Conservation (phyloP, 1,284 basidiomycete species). For the Ustilago xerochloae region DNA sequence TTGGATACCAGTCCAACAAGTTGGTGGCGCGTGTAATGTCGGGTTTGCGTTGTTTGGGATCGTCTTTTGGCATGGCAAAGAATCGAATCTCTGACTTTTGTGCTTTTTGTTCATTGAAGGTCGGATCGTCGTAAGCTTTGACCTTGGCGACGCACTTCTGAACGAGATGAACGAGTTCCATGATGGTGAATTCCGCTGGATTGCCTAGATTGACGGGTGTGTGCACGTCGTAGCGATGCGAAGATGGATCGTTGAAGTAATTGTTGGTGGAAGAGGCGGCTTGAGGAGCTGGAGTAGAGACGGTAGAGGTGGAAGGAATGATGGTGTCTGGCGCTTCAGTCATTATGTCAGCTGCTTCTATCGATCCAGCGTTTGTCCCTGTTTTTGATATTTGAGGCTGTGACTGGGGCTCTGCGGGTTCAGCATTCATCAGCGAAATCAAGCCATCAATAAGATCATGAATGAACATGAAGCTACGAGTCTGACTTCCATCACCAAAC, state of each 20-base stretch:
- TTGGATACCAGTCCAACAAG: conserved; percentile 88
- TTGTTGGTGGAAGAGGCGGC: neutral
- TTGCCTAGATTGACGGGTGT: conserved; percentile 90
- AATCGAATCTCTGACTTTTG: conserved; percentile 56
- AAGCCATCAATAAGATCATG: conserved; percentile 74
- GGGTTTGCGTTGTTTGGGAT: conserved; percentile 91
- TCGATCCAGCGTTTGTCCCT: too few relatives aligned
- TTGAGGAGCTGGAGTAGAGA: conserved; percentile 9
- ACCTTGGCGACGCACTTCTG: conserved; percentile 55
- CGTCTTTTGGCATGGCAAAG: conserved; percentile 73
- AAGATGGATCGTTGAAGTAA: conserved; percentile 8
- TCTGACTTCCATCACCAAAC: conserved; percentile 95
- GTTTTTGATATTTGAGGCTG: too few relatives aligned
- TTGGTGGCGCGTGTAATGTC: conserved; percentile 90
- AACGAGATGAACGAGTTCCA: conserved; percentile 65
- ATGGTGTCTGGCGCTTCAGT: conserved; percentile 34
- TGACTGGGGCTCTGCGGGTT: conserved; percentile 72
- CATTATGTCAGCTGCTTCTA: conserved; percentile 33
- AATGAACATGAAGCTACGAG: conserved; percentile 82
- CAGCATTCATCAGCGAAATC: conserved; percentile 65
- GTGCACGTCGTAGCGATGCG: conserved; percentile 44
- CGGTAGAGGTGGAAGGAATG: conserved; percentile 18
- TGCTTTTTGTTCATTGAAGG: neutral
- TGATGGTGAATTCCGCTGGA: conserved; percentile 91
- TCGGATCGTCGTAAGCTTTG: conserved; percentile 17